phyloP scores from a whole-genome alignment of 352 stramenopile species.

The Phytophthora rubi region DNA sequence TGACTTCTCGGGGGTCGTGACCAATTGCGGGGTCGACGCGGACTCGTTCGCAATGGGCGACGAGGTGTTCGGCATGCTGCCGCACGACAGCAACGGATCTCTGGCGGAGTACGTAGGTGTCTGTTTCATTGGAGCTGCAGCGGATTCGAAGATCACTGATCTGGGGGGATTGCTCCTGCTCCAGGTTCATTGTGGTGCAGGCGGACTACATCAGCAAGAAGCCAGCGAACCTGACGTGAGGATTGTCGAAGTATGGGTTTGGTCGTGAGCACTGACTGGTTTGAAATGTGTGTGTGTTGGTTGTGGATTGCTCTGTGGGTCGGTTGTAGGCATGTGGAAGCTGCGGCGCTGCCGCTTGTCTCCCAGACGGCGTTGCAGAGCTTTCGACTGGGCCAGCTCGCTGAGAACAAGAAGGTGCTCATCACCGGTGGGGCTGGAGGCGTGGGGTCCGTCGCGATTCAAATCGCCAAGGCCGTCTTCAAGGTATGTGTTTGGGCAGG shows the following conservation, averaged over 20 bases:
- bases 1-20: conserved; percentile 72
- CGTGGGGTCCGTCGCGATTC: conserved; percentile 73
- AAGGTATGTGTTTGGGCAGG: conserved; percentile 43
- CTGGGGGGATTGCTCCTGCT: not conserved
- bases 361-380: conserved; percentile 55
- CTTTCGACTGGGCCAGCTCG: conserved; percentile 58
- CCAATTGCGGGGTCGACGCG: conserved; percentile 55
- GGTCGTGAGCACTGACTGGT: not conserved
- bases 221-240: conserved; percentile 65
- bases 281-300: not conserved
- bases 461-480: conserved; percentile 79
- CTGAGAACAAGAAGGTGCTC: conserved; percentile 74
- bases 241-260: not conserved
- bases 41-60: conserved; percentile 67
- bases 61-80: conserved; percentile 77
- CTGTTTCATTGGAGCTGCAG: not conserved
- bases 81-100: conserved; percentile 64
- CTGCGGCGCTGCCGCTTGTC: conserved; percentile 68
- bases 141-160: not conserved
- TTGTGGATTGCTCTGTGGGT: too few species aligned
- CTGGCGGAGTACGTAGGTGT: conserved; percentile 62
- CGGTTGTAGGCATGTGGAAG: conserved; percentile 60
- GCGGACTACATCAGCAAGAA: conserved; percentile 76
- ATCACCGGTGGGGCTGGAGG: conserved; percentile 76
- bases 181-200: conserved; percentile 56